A percentile compares a stretch with the other conserved stretches of the same genome.
Evolutionary conservation across 257 asterid genomes (phyloP).

Genomic region (Nicotiana tabacum): DNA sequence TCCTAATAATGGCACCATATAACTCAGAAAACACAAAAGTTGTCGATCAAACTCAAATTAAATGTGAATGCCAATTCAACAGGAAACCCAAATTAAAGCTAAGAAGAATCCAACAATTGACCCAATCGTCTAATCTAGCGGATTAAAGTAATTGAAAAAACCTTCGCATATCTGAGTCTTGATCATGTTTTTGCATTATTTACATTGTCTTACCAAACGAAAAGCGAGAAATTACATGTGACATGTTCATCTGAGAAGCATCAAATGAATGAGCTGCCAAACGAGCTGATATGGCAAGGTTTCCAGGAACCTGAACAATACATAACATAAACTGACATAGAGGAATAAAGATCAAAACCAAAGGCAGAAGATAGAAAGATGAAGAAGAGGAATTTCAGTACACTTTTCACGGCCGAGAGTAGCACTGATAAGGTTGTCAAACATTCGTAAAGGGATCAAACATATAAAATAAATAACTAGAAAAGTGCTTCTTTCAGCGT

Average conservation of each 20-base stretch:
- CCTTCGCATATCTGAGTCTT: too few relatives aligned
- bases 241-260: constrained; percentile 95
- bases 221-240: constrained; percentile 71
- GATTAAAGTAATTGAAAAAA: too few relatives aligned
- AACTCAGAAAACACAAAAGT: too few relatives aligned
- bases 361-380: not conserved
- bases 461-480: not conserved
- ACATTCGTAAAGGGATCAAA: not conserved
- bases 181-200: too few relatives aligned
- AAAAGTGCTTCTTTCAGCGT: not conserved
- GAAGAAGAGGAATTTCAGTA: not conserved
- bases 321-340: constrained; percentile 6
- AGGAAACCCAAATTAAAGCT: too few relatives aligned
- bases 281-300: constrained; percentile 82
- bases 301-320: constrained; percentile 82
- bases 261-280: constrained; percentile 92
- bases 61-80: too few relatives aligned
- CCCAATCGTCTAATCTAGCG: too few relatives aligned
- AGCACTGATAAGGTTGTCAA: not conserved
- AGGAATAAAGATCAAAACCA: too few relatives aligned
- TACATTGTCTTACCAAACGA: constrained; percentile 69
- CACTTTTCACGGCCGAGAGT: not conserved
- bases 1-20: too few relatives aligned
- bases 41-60: too few relatives aligned
- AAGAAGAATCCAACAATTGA: too few relatives aligned